phyloP scores from a whole-genome alignment of 345 rosid species.

The Balakata baccata region DNA sequence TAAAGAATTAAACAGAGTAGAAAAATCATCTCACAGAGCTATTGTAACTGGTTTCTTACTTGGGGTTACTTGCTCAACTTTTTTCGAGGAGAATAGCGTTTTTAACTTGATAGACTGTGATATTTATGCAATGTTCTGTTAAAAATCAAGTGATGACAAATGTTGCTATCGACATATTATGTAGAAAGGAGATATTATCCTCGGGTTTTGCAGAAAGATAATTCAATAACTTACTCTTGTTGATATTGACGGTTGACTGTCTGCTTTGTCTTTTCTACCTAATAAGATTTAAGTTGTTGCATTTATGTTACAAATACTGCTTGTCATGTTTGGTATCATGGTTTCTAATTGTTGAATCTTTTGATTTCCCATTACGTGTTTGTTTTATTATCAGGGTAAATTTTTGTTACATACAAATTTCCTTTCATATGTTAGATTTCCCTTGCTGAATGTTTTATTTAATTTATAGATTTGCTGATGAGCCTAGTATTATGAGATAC shows the following conservation, averaged over 20 bases:
- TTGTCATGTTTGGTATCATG: not conserved
- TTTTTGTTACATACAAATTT: not conserved
- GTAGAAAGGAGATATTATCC: not conserved
- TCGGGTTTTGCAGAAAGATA: not conserved
- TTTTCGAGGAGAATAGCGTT: not conserved
- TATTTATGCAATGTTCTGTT: not conserved
- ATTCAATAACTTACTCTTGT: not conserved
- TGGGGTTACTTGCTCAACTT: not conserved
- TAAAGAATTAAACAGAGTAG: not conserved
- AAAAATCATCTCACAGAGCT: not conserved
- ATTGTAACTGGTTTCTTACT: not conserved
- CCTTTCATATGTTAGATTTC: conserved; percentile 4
- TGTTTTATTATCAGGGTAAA: not conserved
- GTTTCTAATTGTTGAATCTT: not conserved
- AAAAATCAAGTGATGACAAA: not conserved
- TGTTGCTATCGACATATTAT: not conserved
- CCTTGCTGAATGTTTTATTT: conserved; percentile 2
- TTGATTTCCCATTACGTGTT: not conserved
- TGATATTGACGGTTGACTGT: not conserved
- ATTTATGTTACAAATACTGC: not conserved
- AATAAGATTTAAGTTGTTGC: not conserved
- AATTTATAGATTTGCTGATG: conserved; percentile 54
- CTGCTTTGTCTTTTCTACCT: not conserved
- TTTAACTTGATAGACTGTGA: not conserved
- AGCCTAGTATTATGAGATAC: conserved; percentile 78